Evolutionary conservation across 73 alveolate species (phyloP).

Genomic region (Effrenium voratum): DNA sequence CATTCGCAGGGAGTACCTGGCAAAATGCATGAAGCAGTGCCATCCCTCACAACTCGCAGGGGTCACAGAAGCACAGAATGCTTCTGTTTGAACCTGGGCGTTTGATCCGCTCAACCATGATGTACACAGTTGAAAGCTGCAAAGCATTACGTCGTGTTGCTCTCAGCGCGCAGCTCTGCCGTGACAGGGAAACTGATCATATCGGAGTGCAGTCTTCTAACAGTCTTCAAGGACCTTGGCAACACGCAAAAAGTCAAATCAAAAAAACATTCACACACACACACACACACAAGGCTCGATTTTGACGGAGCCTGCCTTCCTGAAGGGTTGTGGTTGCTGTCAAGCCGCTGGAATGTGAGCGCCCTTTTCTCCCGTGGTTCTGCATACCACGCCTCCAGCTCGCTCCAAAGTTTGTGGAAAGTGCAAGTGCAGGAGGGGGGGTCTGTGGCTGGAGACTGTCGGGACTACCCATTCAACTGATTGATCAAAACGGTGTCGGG

Average conservation of each 20-base stretch:
- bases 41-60: background rate
- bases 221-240: constrained; percentile 79
- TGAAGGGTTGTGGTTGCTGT: background rate
- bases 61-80: constrained; percentile 91
- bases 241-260: too few species aligned
- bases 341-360: constrained; percentile 44
- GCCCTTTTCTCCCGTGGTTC: constrained; percentile 91
- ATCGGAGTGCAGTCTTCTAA: constrained; percentile 56
- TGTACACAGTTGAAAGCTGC: background rate
- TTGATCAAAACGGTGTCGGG: too few species aligned
- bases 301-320: too few species aligned
- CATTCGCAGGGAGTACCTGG: constrained; percentile 89
- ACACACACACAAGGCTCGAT: too few species aligned
- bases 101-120: background rate
- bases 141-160: background rate
- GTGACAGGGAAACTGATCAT: constrained; percentile 86
- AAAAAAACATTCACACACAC: too few species aligned
- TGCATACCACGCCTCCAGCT: constrained; percentile 79
- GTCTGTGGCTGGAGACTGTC: background rate
- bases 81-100: constrained; percentile 73
- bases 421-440: background rate
- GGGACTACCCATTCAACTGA: too few species aligned
- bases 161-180: constrained; percentile 38
- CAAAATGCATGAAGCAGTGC: background rate
- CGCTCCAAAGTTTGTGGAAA: background rate